phyloP scores from a whole-genome alignment of 768 basidiomycete species.

The Kwoniella pini region DNA sequence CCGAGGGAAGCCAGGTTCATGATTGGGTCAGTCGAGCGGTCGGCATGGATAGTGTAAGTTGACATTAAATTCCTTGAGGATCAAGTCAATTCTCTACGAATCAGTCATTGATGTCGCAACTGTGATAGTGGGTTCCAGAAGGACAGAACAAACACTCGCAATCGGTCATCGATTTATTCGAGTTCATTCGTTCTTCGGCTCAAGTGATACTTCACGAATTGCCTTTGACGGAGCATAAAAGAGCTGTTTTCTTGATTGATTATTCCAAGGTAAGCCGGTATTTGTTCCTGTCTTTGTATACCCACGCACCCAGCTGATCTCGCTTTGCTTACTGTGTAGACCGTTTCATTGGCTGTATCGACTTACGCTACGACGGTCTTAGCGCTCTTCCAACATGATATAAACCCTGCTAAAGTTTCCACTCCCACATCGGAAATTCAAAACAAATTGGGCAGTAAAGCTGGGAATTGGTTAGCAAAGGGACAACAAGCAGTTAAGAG shows the following conservation, averaged over 20 bases:
- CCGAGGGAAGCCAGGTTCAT: constrained; percentile 45
- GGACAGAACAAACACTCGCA: constrained; percentile 46
- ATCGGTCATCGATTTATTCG: constrained; percentile 53
- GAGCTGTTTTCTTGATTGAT: constrained; percentile 52
- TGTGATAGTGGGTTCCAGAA: constrained; percentile 51
- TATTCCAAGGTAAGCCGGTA: constrained; percentile 46
- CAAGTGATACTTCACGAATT: constrained; percentile 47
- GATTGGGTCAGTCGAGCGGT: constrained; percentile 53
- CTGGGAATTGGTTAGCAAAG: constrained; percentile 53
- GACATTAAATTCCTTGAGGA: too few relatives aligned
- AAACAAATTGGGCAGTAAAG: constrained; percentile 46
- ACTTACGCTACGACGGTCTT: constrained; percentile 51
- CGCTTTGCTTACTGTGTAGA: too few relatives aligned
- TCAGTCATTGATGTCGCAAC: too few relatives aligned
- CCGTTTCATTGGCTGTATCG: constrained; percentile 43
- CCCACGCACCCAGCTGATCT: too few relatives aligned
- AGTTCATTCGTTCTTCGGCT: constrained; percentile 45
- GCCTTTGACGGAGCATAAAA: constrained; percentile 50
- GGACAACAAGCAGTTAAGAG: constrained; percentile 52
- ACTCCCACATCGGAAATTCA: constrained; percentile 34
- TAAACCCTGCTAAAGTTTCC: constrained; percentile 31
- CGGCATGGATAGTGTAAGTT: constrained; percentile 51
- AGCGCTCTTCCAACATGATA: constrained; percentile 48
- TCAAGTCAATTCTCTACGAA: too few relatives aligned
- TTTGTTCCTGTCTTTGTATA: neutral